These are phyloP conservation scores for Tuber calosporum DNA, from an alignment of 495 filamentous ascomycete genomes.

Conservation along the genomic window DNA sequence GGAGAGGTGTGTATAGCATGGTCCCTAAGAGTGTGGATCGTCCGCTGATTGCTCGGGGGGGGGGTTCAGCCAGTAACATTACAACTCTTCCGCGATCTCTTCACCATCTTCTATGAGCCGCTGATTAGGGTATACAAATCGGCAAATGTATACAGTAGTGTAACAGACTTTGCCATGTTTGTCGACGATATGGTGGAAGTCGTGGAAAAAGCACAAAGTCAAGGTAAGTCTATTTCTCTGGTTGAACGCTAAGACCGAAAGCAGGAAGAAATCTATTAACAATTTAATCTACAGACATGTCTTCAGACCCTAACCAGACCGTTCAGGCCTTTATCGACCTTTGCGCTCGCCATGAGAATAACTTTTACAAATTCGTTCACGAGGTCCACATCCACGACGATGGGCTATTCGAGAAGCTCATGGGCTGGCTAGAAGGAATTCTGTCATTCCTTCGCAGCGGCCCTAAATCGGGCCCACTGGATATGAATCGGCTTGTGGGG, in stretches of 20 bases:
- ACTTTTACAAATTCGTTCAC: constrained; percentile 98
- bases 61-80: constrained; percentile 64
- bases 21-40: background rate
- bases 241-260: background rate
- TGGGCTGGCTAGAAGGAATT: constrained; percentile 97
- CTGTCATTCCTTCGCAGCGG: constrained; percentile 86
- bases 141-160: constrained; percentile 91
- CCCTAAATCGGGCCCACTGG: constrained; percentile 65
- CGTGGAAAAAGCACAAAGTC: constrained; percentile 79
- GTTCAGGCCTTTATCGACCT: constrained; percentile 98
- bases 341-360: constrained; percentile 86
- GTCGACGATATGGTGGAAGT: constrained; percentile 84
- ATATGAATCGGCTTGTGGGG: constrained; percentile 87
- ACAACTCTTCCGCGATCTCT: constrained; percentile 87
- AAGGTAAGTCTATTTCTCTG: constrained; percentile 41
- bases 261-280: background rate
- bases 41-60: constrained; percentile 4
- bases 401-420: constrained; percentile 86
- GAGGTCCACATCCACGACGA: constrained; percentile 98
- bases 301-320: constrained; percentile 93
- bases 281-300: constrained; percentile 52
- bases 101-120: constrained; percentile 98
- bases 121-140: constrained; percentile 96
- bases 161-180: constrained; percentile 91
- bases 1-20: constrained; percentile 55